A percentile compares a stretch with the other conserved stretches of the same genome.
phyloP scores from a whole-genome alignment of 192 early-diverging fungal genomes.

The Obelidium mucronatum region DNA sequence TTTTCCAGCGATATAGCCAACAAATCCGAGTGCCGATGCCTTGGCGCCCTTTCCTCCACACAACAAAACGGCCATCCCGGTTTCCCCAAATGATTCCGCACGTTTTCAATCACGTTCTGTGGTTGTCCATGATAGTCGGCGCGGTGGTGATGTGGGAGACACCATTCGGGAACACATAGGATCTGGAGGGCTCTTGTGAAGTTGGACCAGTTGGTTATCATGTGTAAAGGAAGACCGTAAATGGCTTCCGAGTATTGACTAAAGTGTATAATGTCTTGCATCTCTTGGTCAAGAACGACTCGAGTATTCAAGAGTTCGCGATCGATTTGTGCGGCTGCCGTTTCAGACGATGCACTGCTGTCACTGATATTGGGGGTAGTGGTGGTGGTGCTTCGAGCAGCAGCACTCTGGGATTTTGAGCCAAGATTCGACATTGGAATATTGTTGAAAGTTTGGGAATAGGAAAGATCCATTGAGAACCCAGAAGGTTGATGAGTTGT shows the following conservation, averaged over 20 bases:
- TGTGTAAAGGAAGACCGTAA: slow-evolving; percentile 57
- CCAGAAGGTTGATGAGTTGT: slow-evolving; percentile 2
- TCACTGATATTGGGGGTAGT: background rate
- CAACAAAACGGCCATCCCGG: slow-evolving; percentile 30
- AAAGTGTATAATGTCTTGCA: slow-evolving; percentile 43
- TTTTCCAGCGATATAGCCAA: slow-evolving; percentile 45
- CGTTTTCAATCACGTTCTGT: slow-evolving; percentile 28
- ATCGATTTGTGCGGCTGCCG: background rate
- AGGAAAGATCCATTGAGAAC: background rate
- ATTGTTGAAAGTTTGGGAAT: background rate
- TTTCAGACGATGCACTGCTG: background rate
- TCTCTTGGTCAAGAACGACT: slow-evolving; percentile 12
- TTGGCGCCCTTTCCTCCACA: slow-evolving; percentile 29
- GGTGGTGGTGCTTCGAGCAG: background rate
- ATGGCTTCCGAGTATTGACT: slow-evolving; percentile 54
- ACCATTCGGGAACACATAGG: slow-evolving; percentile 41
- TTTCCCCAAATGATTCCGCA: slow-evolving; percentile 37
- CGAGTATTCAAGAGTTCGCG: background rate
- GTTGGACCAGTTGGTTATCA: slow-evolving; percentile 45
- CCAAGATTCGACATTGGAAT: slow-evolving; percentile 3
- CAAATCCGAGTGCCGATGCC: slow-evolving; percentile 45
- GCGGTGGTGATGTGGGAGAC: slow-evolving; percentile 21
- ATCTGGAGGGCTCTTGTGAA: slow-evolving; percentile 32
- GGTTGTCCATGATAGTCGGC: background rate
- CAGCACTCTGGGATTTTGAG: too few relatives aligned